Base-by-base conservation (phyloP, 495 filamentous ascomycete species). In the Beverwykella pulmonaria region DNA sequence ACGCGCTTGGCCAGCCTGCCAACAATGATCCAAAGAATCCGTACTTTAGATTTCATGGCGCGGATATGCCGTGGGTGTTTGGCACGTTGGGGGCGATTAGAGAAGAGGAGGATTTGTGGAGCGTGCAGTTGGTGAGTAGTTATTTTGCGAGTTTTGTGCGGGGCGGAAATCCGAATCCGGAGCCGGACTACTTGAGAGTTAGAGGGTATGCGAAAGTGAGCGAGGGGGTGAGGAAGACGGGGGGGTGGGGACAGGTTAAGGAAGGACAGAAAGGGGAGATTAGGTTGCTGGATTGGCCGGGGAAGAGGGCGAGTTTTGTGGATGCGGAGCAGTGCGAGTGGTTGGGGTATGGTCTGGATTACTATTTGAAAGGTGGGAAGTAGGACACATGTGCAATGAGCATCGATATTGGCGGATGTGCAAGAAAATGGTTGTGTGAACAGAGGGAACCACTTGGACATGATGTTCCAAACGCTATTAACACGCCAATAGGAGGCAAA, bases 271-370 rank as follows among this genome's bases (percentile, higher is more conserved):
- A 73, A 14, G 77, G 78, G 0, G 73, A 73, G 25, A 77, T 80
- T 39, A 69, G 74, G 34, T 53, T 75, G 9, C 58, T 80, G 19
- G 75, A 78, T 65, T 80, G 64, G 49, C 77, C 75, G 7, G 65
- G 69, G 23, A 47, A 23, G 14, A 47, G 48, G 39, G 65, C 53
- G 6, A 27, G 58, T 15, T 80, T 80, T 60, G 58, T 75, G 67
- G 76, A 79, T 62, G 58, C 71, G 32, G 56, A 67, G 53, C 78
- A 80, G 70, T 80, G 78, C 65, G 71, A 65, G 44, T 79, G 74
- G 50, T 64, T 80, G 63, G 74, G 72, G 39, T 75, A 78, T 63
- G 66, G 71, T 26, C 44, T 80, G 39, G 68, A 57, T 23, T 75
- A 76, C 61, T 74, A 74, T 55, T 29, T 69, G 0, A 61, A 69